Base-by-base conservation (phyloP, 371 early-diverging fungal genomes). In the Syncephalastrum contaminatum region DNA sequence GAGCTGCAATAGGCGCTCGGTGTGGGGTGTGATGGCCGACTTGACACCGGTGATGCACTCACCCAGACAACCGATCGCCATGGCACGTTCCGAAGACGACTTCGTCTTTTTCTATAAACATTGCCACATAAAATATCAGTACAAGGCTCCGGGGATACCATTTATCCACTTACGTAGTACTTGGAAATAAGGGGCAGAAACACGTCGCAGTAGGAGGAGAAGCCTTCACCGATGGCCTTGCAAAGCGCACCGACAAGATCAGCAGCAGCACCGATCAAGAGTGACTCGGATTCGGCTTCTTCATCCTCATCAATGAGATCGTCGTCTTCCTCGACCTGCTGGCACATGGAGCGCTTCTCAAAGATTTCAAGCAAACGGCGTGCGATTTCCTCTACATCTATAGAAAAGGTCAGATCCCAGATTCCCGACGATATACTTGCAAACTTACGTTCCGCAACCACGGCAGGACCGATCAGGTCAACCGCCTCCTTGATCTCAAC, bases 21-120 rank as follows among this genome's bases (percentile, higher is more conserved):
- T 87, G 48, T 88, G 93, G 27, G 87, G 88, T 24, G 93, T 87
- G 15, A 93, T 83, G 1, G 83, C 87, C 1, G 63, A 63, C 49
- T 88, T 86, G 64, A 94, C 75, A 47, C 91, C 92, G 49, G 77
- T 79, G 20, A 88, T 81, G 27, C 89, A 81, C 69, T 96, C 96
- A 24, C 92, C 93, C 24, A 96, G 67, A 43, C 88, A 88, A 4
- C 95, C 96, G 46, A 94, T 81, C 4, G 93, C 89, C 93, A 94
- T 94, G 21, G 91, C 87, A 22, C 96, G 87, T 59, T 96, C 95
- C 39, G 86, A 72, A 16, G 82, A 62, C 2, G 89, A 73, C 56
- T 84, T 76, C 4, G 88, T 77, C 62, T 82, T 81, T 66, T 91
- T 92, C 62, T 69, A 54, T 20, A 48, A 39, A 59, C 15, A 20